Base-by-base conservation (phyloP, 2,329 filamentous ascomycete species). In the Pseudovirgaria hyperparasitica region DNA sequence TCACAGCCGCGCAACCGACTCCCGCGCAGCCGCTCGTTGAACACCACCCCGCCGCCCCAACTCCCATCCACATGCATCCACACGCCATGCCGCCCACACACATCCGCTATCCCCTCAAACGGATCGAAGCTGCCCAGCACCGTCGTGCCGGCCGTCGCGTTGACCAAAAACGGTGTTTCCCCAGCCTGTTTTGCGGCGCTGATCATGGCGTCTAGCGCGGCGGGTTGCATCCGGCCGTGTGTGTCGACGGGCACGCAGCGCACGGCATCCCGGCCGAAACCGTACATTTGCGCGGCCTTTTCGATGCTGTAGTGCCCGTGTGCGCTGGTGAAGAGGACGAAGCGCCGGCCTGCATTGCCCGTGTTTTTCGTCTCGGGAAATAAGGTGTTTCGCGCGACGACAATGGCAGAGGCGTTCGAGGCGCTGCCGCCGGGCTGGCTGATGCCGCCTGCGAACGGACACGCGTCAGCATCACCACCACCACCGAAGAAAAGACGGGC, bases 221-320 rank as follows among this genome's bases (percentile, higher is more conserved):
- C 46, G 0, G 78, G 64, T 15, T 71, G 62, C 75, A 96, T 92
- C 26, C 71, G 63, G 1, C 87, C 87, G 8, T 59, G 43, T 1
- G 54, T 50, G 49, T 94, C 82, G 13, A 93, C 72, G 4, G 80
- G 69, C 0, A 96, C 78, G 15, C 65, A 48, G 53, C 78, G 72
- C 15, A 93, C 85, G 35, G 72, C 72, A 12, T 64, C 60, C 16
- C 72, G 75, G 7, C 90, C 90, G 19, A 98, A 69, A 1, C 90
- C 90, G 42, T 79, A 78, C 46, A 87, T 79, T 48, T 87, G 78
- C n/a, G 86, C 86, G 3, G 85, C 86, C 58, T 96, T 96, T 45
- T 93, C 84, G 15, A 96, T 72, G 5, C 77, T 86, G 61, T 96
- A 98, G 62, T 96, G 90, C 0, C 87, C 86, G 51, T 96, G 85